Base-by-base conservation (phyloP, 129 eudicot genomes). In the Logfia minima region DNA sequence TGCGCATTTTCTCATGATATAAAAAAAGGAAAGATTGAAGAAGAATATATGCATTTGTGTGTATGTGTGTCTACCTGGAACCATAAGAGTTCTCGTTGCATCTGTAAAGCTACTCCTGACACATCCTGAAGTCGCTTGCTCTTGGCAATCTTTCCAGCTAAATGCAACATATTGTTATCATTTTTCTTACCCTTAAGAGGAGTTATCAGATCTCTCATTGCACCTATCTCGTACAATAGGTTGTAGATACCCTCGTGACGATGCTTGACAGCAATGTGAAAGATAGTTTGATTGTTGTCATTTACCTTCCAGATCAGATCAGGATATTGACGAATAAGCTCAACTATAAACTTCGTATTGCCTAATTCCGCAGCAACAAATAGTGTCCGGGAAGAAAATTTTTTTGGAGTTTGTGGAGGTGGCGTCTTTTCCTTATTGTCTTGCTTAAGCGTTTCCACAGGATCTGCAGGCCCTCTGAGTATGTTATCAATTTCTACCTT, bases 301-400 rank as follows among this genome's bases (percentile, higher is more conserved):
- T 85, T 81, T 7, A 78, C 82, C 72, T 85, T 81, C 88, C 88
- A 85, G 1, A 85, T 81, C 21, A 85, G 77, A 81, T 81, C 86
- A 8, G 88, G 88, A 64, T 85, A 85, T 8, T 71, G 56, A 8
- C 65, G 80, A 60, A 85, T 64, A n/a, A 81, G 85, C 78, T 68
- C 79, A 9, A 55, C 73, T 5, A 85, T 55, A 53, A 85, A 85
- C n/a, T 78, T 75, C 8, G 65, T 52, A 63, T 85, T 85, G 13
- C 88, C 88, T 18, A 41, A 41, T 18, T 62, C 83, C 26, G 83
- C 83, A 21, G 88, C 88, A 26, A 81, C 77, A 53, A 85, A 85
- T 9, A 85, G 28, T 48, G 74, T 82, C 34, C 83, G 76, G 3
- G 83, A 85, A 52, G 83, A 75, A 72, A 17, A 70, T 26, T 26